Base-by-base conservation (phyloP, 371 early-diverging fungal genomes). In the Capillidium rhysosporum region DNA sequence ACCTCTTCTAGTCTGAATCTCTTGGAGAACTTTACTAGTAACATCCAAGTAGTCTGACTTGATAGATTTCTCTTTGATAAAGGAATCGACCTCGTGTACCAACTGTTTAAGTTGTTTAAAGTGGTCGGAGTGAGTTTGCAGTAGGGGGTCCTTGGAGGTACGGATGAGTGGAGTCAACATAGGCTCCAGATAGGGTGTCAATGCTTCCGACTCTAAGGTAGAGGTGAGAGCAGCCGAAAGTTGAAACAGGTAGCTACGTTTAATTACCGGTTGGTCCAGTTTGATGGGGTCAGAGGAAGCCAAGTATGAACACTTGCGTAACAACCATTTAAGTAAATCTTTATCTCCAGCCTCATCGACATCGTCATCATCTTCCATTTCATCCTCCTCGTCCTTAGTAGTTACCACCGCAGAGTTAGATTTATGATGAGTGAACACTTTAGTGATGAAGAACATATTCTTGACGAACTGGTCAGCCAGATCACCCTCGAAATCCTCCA, bases 361-460 rank as follows among this genome's bases (percentile, higher is more conserved):
- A 4, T 47, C 64, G 14, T 46, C 57, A 9, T 53, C 57, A 16
- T 57, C 65, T 1, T 64, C 69, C 1, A 62, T 64, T 1, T 67
- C 66, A 10, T 66, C 66, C 0, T 56, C 63, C 0, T 67, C 62
- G 10, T 54, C 59, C 16, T 68, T 61, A 25, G 38, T 38, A 39
- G 8, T 21, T 1, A 3, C 56, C 2, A 0, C 49, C n/a, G 30
- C 18, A 1, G 21, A 41, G 23, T 46, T 43, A 1, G 24, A 46
- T 1, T 61, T 61, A 24, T 65, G 61, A 0, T 65, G 57, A 8
- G 70, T 72, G 54, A 92, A 74, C 58, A 80, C 77, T 60, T 82
- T 85, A 54, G 81, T 85, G 39, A 93, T 65, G 65, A 89, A 96
- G 64, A 86, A 82, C 61, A 95, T 57, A 63, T 96, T 95, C 75